Evolutionary conservation across 495 filamentous ascomycete species (phyloP).

Genomic region (Lophiotrema nucula): DNA sequence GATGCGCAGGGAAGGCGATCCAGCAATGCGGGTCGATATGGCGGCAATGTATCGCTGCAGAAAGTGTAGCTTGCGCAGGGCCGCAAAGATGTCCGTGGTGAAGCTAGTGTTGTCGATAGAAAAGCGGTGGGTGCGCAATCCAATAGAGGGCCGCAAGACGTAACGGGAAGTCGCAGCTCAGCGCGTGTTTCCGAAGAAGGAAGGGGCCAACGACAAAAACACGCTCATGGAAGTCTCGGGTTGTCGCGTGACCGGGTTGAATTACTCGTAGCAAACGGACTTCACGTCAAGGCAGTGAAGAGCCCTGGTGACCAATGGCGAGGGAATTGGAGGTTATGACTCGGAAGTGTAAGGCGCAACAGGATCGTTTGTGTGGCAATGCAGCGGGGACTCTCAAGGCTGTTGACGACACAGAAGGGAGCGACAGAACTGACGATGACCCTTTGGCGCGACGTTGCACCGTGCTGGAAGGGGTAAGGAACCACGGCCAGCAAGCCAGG

Average conservation of each 20-base stretch:
- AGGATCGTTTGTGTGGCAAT: neutral
- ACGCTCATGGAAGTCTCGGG: neutral
- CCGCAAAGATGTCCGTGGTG: neutral
- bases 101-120: neutral
- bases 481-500: too few relatives aligned
- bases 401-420: neutral
- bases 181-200: neutral
- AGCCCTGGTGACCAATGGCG: neutral
- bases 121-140: neutral
- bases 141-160: conserved; percentile 2
- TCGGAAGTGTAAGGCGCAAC: neutral
- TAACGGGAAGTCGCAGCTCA: conserved; percentile 1
- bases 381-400: neutral
- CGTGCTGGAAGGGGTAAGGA: conserved; percentile 1
- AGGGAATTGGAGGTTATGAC: neutral
- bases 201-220: neutral
- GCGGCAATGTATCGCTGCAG: neutral
- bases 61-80: too few relatives aligned
- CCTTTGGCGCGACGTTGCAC: conserved; percentile 14
- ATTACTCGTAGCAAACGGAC: neutral
- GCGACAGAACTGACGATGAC: conserved; percentile 1
- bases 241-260: neutral
- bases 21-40: neutral
- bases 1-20: neutral
- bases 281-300: neutral